Evolutionary conservation across 306 rosid species (phyloP), one percentile per base, ranked within the genome.

Genomic region (Lotus japonicus): DNA sequence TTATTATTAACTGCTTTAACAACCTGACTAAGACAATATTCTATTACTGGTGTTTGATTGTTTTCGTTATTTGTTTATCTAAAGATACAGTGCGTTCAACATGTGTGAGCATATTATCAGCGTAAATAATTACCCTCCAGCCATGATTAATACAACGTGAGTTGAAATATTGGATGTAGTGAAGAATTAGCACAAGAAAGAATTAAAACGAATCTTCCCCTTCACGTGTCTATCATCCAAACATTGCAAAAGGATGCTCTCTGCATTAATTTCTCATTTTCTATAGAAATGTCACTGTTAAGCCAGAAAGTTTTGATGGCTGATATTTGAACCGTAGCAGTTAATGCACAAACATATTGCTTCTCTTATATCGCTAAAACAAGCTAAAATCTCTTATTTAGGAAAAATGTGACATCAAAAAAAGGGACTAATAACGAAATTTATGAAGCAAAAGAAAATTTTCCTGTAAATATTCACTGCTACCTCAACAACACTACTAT

Each of bases 321-420:
- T 39, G 42, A 55, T 28, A 42, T 18, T 49, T 38, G 66, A 55
- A 62, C 5, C 35, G 69, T 46, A 17, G 12, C 63, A 57, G 52
- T 63, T 57, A 60, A 68, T 68, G 70, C 72, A 66, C 17, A 23
- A 10, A 41, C 19, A 16, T 68, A 17, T 63, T 36, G 69, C 62
- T 41, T 73, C 14, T 49, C 18, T 62, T 53, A n/a, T 16, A 13
- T 4, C 26, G 28, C 51, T 53, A 39, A 60, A 76, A 26, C 14
- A 49, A 50, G 15, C 54, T 54, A 54, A 48, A 50, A 45, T 55
- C 64, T 58, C 43, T 58, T 42, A 50, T 70, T 57, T 57, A 42
- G 71, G 70, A 10, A 73, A 78, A 71, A 23, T 65, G 54, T 33
- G 75, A 51, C 15, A 51, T 51, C 0, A n/a, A n/a, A n/a, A 16